phyloP scores from a whole-genome alignment of 2,329 filamentous ascomycete genomes.

The Magnaporthales sp. region DNA sequence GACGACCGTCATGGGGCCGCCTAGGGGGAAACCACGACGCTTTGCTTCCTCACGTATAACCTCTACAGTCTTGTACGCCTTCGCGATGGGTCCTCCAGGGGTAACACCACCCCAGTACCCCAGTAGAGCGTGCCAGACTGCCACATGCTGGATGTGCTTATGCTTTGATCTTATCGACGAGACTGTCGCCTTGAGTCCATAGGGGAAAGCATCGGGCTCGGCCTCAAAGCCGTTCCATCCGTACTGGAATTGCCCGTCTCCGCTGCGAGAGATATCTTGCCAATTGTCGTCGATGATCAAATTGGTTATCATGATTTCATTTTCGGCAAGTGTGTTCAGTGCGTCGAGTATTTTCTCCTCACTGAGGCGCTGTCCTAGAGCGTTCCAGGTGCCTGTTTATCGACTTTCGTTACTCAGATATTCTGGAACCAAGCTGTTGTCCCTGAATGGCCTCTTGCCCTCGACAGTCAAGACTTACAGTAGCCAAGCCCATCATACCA shows the following conservation, averaged over 20 bases:
- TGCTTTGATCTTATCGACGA: conserved; percentile 59
- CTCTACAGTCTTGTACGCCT: conserved; percentile 67
- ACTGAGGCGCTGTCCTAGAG: conserved; percentile 72
- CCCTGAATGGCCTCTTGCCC: conserved; percentile 5
- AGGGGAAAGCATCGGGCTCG: conserved; percentile 67
- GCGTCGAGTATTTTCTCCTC: conserved; percentile 72
- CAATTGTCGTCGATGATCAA: conserved; percentile 97
- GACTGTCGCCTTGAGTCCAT: conserved; percentile 66
- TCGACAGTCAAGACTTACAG: conserved; percentile 44
- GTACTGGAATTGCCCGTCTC: conserved; percentile 43
- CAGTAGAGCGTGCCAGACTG: conserved; percentile 86
- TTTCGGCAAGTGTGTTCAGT: conserved; percentile 59
- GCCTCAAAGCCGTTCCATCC: conserved; percentile 84
- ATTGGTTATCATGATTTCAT: conserved; percentile 70
- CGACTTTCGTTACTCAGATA: not conserved
- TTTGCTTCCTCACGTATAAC: conserved; percentile 40
- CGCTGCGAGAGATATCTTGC: conserved; percentile 61
- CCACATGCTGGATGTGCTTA: conserved; percentile 70
- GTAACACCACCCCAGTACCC: conserved; percentile 90
- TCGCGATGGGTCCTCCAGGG: conserved; percentile 62
- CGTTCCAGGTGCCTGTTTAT: conserved; percentile 75
- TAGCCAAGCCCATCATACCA: conserved; percentile 94
- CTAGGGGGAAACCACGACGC: conserved; percentile 38
- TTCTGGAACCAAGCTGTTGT: not conserved
- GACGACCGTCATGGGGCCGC: conserved; percentile 63